These are phyloP conservation scores for Cladophialophora immunda DNA, from an alignment of 2,329 filamentous ascomycete species.

Conservation along the genomic window DNA sequence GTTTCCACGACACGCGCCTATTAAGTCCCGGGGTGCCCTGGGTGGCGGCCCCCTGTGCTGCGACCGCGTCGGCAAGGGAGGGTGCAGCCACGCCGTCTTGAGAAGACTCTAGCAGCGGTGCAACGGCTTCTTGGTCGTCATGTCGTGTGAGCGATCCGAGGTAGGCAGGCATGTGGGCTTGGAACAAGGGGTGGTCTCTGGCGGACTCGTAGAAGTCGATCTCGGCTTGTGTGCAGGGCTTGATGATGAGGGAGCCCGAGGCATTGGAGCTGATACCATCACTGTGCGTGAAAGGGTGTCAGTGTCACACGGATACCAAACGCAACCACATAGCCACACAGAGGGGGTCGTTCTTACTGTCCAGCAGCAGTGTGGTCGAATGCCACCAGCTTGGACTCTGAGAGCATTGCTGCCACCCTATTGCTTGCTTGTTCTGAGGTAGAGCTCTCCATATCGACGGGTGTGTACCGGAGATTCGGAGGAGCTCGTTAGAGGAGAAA, in stretches of 20 bases:
- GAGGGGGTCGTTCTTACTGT: slow-evolving; percentile 53
- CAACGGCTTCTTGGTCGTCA: slow-evolving; percentile 54
- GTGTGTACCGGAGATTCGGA: not conserved
- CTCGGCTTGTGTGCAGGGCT: slow-evolving; percentile 87
- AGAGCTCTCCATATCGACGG: slow-evolving; percentile 3
- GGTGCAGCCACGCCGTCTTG: slow-evolving; percentile 54
- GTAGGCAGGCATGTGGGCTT: slow-evolving; percentile 82
- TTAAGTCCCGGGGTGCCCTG: slow-evolving; percentile 38
- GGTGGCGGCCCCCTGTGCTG: slow-evolving; percentile 40
- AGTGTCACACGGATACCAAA: slow-evolving; percentile 9
- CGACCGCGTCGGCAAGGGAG: slow-evolving; percentile 33
- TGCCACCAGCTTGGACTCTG: slow-evolving; percentile 46
- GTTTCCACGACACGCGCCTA: slow-evolving; percentile 49
- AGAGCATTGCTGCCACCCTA: slow-evolving; percentile 25
- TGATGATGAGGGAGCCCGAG: slow-evolving; percentile 87
- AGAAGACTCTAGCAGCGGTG: slow-evolving; percentile 53
- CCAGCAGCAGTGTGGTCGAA: slow-evolving; percentile 57
- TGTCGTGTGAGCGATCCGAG: slow-evolving; percentile 81
- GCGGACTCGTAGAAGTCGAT: slow-evolving; percentile 88
- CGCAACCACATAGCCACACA: not conserved
- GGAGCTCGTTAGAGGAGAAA: not conserved
- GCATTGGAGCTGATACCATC: slow-evolving; percentile 88
- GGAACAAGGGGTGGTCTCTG: slow-evolving; percentile 73
- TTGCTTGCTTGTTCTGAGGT: slow-evolving; percentile 15
- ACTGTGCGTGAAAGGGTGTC: slow-evolving; percentile 57